phyloP scores from a whole-genome alignment of 202 grass and related monocot species.

The Eragrostis tef region DNA sequence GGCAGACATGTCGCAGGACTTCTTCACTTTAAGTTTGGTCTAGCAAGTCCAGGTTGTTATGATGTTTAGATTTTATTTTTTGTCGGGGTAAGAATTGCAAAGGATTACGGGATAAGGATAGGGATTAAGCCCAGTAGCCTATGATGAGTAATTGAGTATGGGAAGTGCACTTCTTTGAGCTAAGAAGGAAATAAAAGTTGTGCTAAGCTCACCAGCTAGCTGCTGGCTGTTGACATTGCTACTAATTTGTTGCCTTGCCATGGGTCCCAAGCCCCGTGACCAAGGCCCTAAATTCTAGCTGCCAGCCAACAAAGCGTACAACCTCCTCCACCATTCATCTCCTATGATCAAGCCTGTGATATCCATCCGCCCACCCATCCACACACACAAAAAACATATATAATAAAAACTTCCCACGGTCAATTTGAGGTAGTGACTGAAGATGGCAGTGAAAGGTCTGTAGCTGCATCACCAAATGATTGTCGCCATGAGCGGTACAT shows the following conservation, averaged over 20 bases:
- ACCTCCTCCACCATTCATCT: neutral
- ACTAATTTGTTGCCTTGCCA: neutral
- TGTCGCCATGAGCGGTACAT: neutral
- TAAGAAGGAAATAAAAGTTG: neutral
- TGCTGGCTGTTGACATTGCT: neutral
- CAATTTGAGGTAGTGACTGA: neutral
- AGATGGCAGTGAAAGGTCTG: neutral
- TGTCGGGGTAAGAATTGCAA: neutral
- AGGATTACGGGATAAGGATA: neutral
- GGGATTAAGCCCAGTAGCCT: neutral
- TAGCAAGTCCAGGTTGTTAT: neutral
- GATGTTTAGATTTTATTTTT: neutral
- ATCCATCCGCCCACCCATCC: no score
- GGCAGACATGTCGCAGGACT: neutral
- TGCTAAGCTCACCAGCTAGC: neutral
- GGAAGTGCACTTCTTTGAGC: no score
- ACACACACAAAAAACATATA: no score
- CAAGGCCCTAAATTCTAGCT: neutral
- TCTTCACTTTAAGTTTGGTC: neutral
- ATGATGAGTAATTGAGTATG: neutral
- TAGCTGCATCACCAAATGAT: neutral
- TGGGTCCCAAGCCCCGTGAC: neutral
- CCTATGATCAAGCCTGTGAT: neutral
- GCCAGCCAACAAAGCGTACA: neutral
- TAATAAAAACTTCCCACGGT: neutral